These are phyloP conservation scores for Perilla frutescens DNA, from an alignment of 257 asterid species.

Conservation along the genomic window DNA sequence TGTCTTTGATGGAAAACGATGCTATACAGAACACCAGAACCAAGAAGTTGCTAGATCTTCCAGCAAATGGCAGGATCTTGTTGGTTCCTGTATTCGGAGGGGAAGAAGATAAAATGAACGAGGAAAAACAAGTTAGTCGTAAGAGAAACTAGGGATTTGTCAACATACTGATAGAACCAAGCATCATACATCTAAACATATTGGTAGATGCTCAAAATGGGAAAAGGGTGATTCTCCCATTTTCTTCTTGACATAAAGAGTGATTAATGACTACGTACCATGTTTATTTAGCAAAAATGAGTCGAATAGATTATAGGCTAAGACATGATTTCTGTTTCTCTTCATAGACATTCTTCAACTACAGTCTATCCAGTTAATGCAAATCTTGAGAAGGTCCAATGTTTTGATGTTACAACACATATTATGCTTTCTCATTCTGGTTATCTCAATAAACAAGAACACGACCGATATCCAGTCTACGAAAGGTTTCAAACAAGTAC, in stretches of 20 bases:
- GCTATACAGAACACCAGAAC: neutral
- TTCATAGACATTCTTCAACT: conserved; percentile 5
- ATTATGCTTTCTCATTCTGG: neutral
- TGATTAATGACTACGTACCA: neutral
- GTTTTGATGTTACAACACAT: neutral
- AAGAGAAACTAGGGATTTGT: neutral
- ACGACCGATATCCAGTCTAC: neutral
- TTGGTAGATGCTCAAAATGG: neutral
- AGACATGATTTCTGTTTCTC: neutral
- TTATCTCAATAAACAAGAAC: neutral
- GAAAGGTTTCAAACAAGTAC: neutral
- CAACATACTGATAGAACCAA: neutral
- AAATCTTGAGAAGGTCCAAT: neutral
- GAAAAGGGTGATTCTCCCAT: neutral
- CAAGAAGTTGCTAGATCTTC: conserved; percentile 26
- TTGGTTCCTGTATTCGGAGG: conserved; percentile 28
- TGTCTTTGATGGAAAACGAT: conserved; percentile 8
- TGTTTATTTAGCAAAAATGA: neutral
- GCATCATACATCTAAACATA: neutral
- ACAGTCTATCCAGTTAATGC: neutral
- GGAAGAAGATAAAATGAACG: neutral
- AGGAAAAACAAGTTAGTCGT: neutral
- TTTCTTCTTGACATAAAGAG: conserved; percentile 5
- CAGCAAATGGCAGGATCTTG: conserved; percentile 13
- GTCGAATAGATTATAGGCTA: neutral